Evolutionary conservation across 805 yeast genomes (phyloP).

Genomic region (Candida peoriensis): DNA sequence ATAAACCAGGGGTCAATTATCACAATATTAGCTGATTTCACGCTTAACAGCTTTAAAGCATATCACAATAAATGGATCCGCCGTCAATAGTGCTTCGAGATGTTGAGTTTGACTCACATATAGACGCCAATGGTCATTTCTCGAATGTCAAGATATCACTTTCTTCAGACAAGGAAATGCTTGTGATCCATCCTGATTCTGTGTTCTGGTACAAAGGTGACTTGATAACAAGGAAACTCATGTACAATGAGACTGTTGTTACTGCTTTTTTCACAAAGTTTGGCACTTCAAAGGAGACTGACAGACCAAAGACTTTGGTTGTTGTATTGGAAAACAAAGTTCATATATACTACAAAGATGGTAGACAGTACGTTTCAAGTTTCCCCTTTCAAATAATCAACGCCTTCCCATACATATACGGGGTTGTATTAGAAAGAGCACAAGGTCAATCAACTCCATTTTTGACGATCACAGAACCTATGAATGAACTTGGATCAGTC

Average conservation of each 20-base stretch:
- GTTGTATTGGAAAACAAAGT: constrained; percentile 59
- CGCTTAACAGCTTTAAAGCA: no score
- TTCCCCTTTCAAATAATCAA: constrained; percentile 63
- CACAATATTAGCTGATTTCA: no score
- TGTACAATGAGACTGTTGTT: constrained; percentile 45
- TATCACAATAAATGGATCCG: no score
- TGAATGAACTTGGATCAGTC: constrained; percentile 66
- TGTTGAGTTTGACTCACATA: constrained; percentile 8
- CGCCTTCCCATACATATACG: constrained; percentile 63
- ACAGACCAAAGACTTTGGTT: constrained; percentile 40
- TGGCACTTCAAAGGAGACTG: constrained; percentile 14
- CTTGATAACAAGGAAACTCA: constrained; percentile 41
- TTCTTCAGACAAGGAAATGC: constrained; percentile 12
- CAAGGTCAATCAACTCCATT: constrained; percentile 27
- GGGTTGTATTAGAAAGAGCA: constrained; percentile 58
- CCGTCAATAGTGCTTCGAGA: no score
- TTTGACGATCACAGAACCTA: constrained; percentile 68
- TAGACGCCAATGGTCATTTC: no score
- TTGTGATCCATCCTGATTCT: constrained; percentile 10
- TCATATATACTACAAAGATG: constrained; percentile 55
- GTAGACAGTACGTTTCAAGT: constrained; percentile 53
- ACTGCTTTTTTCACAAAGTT: constrained; percentile 61
- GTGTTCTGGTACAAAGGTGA: constrained; percentile 45
- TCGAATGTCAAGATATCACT: constrained; percentile 4
- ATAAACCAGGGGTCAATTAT: no score